Conservation (phyloP, 495 filamentous ascomycete species). For the Tetracladium marchalianum region DNA sequence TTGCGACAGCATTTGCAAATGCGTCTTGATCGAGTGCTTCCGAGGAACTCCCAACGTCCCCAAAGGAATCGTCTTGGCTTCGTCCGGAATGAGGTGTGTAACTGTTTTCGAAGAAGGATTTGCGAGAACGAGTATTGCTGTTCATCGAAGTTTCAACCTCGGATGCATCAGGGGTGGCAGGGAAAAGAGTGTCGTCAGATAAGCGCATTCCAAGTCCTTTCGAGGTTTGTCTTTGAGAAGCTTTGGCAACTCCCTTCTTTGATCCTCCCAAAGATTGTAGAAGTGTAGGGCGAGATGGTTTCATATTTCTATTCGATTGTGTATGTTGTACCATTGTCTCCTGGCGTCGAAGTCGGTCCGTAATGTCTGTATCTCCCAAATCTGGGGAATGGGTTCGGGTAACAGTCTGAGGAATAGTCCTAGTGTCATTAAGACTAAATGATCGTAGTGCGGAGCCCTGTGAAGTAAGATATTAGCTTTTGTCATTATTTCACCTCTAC, state of each 20-base stretch:
- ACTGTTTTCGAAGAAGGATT: slow-evolving; percentile 8
- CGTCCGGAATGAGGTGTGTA: slow-evolving; percentile 25
- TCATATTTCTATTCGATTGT: no score
- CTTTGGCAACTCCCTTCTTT: not conserved
- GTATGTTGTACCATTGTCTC: no score
- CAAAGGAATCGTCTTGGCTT: slow-evolving; percentile 37
- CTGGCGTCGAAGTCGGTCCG: no score
- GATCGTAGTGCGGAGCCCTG: no score
- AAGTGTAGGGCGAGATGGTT: no score
- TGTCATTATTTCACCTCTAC: no score
- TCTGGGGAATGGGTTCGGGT: no score
- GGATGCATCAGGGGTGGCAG: slow-evolving; percentile 38
- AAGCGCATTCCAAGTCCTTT: slow-evolving; percentile 15
- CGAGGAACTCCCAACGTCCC: slow-evolving; percentile 33
- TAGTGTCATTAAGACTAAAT: no score
- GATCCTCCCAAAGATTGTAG: no score
- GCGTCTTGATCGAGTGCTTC: slow-evolving; percentile 32
- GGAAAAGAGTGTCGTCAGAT: slow-evolving; percentile 21
- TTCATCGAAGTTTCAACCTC: slow-evolving; percentile 26
- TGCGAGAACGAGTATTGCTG: not conserved
- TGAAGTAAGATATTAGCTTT: no score
- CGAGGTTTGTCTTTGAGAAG: not conserved
- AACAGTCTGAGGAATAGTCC: no score
- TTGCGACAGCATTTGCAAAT: slow-evolving; percentile 43
- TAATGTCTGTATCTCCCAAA: no score